Conservation (phyloP, 768 basidiomycete species). For the Amanita exitialis region DNA sequence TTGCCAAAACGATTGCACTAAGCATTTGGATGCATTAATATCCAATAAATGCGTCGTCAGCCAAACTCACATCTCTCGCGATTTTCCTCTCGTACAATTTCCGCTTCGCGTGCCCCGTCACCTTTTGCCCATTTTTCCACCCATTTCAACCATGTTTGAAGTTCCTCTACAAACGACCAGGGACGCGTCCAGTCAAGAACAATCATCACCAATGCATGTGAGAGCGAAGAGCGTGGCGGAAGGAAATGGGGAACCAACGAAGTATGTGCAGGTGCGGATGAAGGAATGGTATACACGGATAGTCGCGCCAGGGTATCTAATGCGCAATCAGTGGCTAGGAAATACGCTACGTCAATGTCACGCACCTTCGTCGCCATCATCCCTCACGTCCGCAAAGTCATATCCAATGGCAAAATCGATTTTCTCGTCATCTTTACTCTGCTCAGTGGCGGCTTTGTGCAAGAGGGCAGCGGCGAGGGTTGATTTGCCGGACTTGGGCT, state of each 20-base stretch:
- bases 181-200: constrained; percentile 94
- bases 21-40: constrained; percentile 7
- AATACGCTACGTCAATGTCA: constrained; percentile 4
- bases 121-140: constrained; percentile 73
- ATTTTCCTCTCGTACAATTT: constrained; percentile 71
- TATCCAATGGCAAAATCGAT: constrained; percentile 85
- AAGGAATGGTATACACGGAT: constrained; percentile 87
- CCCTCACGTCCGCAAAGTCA: constrained; percentile 82
- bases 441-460: constrained; percentile 51
- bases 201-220: constrained; percentile 73
- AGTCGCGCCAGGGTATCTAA: constrained; percentile 82
- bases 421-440: constrained; percentile 46
- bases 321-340: constrained; percentile 3
- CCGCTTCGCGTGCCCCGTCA: constrained; percentile 59
- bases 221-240: constrained; percentile 55
- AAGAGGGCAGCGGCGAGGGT: constrained; percentile 62
- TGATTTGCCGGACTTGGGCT: constrained; percentile 72
- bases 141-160: constrained; percentile 81
- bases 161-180: constrained; percentile 81
- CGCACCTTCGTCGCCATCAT: constrained; percentile 92
- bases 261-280: constrained; percentile 61
- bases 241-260: constrained; percentile 70
- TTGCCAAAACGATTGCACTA: constrained; percentile 84
- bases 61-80: constrained; percentile 64
- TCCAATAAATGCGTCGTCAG: constrained; percentile 1